These are phyloP conservation scores for Abortiporus biennis DNA, from an alignment of 1,284 basidiomycete species.

Conservation along the genomic window DNA sequence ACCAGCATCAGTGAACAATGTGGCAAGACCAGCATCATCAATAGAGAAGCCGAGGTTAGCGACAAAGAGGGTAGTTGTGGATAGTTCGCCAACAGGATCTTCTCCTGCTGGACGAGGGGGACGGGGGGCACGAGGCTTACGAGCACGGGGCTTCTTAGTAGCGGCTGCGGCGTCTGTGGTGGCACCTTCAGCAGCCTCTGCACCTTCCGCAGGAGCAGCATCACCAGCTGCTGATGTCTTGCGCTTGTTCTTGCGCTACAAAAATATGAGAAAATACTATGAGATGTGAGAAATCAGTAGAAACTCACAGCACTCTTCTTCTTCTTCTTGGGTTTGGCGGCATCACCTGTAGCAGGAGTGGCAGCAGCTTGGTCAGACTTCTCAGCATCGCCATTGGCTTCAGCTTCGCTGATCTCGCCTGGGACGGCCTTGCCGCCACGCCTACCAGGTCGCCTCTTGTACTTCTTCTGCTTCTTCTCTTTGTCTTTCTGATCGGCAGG, in stretches of 20 bases:
- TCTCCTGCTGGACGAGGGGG: constrained; percentile 62
- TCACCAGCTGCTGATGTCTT: constrained; percentile 38
- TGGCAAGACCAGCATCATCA: constrained; percentile 71
- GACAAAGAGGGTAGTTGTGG: constrained; percentile 86
- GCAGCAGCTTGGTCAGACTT: constrained; percentile 40
- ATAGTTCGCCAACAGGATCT: constrained; percentile 74
- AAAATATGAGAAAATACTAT: constrained; percentile 11
- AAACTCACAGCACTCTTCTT: constrained; percentile 59
- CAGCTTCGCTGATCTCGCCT: constrained; percentile 80
- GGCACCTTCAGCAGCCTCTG: constrained; percentile 27
- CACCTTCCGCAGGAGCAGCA: constrained; percentile 34
- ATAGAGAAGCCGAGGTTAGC: constrained; percentile 93
- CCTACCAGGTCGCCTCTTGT: constrained; percentile 73
- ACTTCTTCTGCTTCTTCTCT: constrained; percentile 70
- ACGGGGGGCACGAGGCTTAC: constrained; percentile 56
- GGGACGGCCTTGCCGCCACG: constrained; percentile 78
- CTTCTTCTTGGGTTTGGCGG: constrained; percentile 75
- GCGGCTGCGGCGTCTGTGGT: constrained; percentile 24
- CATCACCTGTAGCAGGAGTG: constrained; percentile 44
- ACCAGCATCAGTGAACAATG: constrained; percentile 79
- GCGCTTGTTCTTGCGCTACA: constrained; percentile 51
- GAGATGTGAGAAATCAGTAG: constrained; percentile 10
- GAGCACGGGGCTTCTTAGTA: constrained; percentile 50
- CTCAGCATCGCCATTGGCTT: constrained; percentile 71
- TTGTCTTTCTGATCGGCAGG: constrained; percentile 81